Base-by-base conservation (phyloP, 106 monocot species). In the Apostasia ramifera region DNA sequence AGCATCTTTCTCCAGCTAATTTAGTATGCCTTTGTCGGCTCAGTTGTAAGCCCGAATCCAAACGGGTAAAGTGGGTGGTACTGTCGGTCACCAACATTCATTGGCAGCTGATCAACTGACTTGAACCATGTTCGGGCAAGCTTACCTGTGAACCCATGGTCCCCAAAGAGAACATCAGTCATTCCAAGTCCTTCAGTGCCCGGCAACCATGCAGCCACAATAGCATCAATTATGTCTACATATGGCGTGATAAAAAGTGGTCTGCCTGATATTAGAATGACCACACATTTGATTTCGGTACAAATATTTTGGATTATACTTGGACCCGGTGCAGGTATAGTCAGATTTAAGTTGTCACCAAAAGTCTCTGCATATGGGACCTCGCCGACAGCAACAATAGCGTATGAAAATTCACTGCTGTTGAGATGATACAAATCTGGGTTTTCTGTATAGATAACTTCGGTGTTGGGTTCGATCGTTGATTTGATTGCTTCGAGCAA, bases 191-290 rank as follows among this genome's bases (percentile, higher is more conserved):
- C 88, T 58, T 88, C 84, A 8, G 79, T 63, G 1, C 88, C 88
- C 2, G 88, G 88, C 44, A 89, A 73, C 88, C 91, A 91, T 8
- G 91, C 87, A 1, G 80, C 91, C 5, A 86, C 85, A 9, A 89
- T 78, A 6, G 82, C 81, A 52, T 89, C 88, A 5, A 85, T 77
- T 14, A 9, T 46, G 14, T 8, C 38, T 2, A 89, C 5, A 48
- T 76, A 89, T 0, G 84, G 81, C 69, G 84, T 70, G 26, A 89
- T 81, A 47, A 85, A 82, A 1, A 89, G 61, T 6, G 88, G 88
- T 67, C 88, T 57, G 2, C 88, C 88, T 0, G 88, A 78, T 70
- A 89, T 66, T 26, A 85, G 47, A 12, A 89, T 66, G 12, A 89
- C 88, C 6, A 83, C 80, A 39, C 89, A 89, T 63, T 76, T 89